phyloP scores from a whole-genome alignment of 202 grass and related monocot genomes.

The Miscanthus sacchariflorus region DNA sequence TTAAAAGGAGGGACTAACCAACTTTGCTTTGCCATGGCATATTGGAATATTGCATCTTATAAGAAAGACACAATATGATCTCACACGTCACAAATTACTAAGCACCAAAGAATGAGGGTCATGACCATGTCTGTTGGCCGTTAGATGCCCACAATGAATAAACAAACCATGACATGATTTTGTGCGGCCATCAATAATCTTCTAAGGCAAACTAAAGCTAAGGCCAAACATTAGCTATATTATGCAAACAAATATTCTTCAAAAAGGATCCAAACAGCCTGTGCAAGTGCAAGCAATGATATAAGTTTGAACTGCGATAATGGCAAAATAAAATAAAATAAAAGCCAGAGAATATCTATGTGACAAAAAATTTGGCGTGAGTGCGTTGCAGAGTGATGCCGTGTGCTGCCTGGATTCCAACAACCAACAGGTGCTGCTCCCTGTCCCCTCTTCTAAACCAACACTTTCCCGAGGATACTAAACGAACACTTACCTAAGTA shows the following conservation, averaged over 20 bases:
- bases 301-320: not conserved
- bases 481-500: not conserved
- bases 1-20: not conserved
- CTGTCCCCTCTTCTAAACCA: not conserved
- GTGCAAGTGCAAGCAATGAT: not conserved
- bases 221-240: not conserved
- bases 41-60: not conserved
- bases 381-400: not conserved
- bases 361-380: not conserved
- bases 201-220: not conserved
- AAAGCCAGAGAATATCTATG: not conserved
- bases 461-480: too few relatives aligned
- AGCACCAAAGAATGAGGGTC: not conserved
- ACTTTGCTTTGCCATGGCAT: not conserved
- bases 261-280: not conserved
- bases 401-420: constrained; percentile 53
- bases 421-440: constrained; percentile 10
- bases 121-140: not conserved
- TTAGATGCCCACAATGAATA: constrained; percentile 18
- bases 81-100: constrained; percentile 15
- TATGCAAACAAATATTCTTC: not conserved
- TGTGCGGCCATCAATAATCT: not conserved
- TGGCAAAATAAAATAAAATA: not conserved
- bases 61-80: not conserved
- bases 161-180: constrained; percentile 6